Conservation (phyloP, 2,329 filamentous ascomycete species). For the Xylaria sp. region DNA sequence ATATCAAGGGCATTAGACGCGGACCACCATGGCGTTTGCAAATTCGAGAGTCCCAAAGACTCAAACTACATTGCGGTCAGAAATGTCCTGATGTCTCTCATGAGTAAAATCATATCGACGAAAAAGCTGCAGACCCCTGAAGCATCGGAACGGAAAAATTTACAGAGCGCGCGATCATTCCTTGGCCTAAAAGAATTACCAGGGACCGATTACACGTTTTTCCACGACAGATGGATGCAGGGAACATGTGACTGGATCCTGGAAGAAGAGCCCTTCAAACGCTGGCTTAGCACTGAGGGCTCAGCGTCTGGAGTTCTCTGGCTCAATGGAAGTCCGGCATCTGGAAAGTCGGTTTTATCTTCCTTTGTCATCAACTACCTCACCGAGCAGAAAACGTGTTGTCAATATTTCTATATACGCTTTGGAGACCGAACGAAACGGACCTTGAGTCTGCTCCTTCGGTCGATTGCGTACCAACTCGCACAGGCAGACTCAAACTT, state of each 20-base stretch:
- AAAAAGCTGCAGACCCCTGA: too few species aligned
- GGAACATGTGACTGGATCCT: constrained; percentile 5
- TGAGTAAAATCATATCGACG: background rate
- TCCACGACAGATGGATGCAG: background rate
- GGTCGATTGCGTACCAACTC: background rate
- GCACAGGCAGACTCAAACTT: background rate
- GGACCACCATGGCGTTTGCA: constrained; percentile 19
- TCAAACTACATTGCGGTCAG: constrained; percentile 1
- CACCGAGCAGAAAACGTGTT: background rate
- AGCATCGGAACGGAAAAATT: too few species aligned
- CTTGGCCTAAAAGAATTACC: too few species aligned
- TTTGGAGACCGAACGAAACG: background rate
- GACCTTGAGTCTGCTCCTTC: background rate
- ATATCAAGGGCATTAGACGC: constrained; percentile 9
- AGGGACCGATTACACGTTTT: too few species aligned
- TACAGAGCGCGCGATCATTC: too few species aligned
- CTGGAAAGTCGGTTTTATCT: constrained; percentile 4
- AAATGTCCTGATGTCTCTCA: background rate
- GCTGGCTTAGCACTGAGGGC: background rate
- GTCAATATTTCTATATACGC: constrained; percentile 8
- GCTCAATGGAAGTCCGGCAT: background rate
- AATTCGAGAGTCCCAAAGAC: constrained; percentile 3
- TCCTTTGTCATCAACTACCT: background rate
- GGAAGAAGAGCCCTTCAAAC: background rate
- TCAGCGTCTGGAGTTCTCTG: background rate